Base-by-base conservation (phyloP, 2,329 filamentous ascomycete species). In the Polychaeton citri region DNA sequence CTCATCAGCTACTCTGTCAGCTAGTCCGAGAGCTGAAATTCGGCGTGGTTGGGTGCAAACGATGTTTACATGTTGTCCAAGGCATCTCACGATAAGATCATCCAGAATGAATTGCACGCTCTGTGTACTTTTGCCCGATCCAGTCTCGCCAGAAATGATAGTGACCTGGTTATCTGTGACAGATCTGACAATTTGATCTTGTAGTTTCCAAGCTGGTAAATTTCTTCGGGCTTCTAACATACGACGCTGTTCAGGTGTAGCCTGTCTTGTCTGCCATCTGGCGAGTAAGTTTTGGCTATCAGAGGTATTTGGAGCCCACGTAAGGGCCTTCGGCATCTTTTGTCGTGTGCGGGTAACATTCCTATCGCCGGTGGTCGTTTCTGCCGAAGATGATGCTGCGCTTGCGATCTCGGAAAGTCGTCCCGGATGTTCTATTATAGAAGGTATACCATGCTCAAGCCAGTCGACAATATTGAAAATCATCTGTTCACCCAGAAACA, bases 61-160 rank as follows among this genome's bases (percentile, higher is more conserved):
- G 43, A 98, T 93, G 51, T 92, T 95, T 20, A 79, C 82, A 9
- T 74, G 74, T 9, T 72, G 73, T 2, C 88, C 90, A 6, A 92
- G 67, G 6, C 79, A 74, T 32, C 73, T 70, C 42, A 72, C 69
- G 48, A 95, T 93, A 43, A 96, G 65, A 48, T 96, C 84, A 50
- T 98, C 90, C 2, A 98, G 68, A 30, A 98, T 71, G 58, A 96
- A 98, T 57, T 98, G 90, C 21, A 96, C 85, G 2, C 85, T 90
- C 57, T 98, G 90, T 1, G 90, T 96, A 33, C 84, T 94, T 60
- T 98, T 98, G 53, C 90, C 90, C 13, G 85, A 94, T 36, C 90
- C 90, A 3, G 90, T 98, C 61, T 96, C 90, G 47, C 90, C 90
- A 30, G 87, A 92, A 48, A 98, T 90, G 50, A 98, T 95, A 1